Percentiles rank a stretch among this genome's conserved stretches.
These are phyloP conservation scores for Striga asiatica DNA, from an alignment of 257 asterid species.

Conservation along the genomic window DNA sequence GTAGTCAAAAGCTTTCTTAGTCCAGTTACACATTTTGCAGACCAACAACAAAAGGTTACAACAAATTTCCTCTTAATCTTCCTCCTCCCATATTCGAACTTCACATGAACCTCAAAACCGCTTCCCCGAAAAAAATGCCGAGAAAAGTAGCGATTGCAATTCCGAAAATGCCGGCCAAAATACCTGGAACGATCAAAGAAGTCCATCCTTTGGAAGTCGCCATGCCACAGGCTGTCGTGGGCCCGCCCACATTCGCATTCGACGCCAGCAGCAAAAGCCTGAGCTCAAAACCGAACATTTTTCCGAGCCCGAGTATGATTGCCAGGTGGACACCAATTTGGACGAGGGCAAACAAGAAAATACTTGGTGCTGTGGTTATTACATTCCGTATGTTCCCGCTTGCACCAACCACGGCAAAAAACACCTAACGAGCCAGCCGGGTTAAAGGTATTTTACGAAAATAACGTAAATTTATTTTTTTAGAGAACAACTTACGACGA, in stretches of 20 bases:
- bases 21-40: background rate
- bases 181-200: slow-evolving; percentile 68
- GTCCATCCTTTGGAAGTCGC: slow-evolving; percentile 96
- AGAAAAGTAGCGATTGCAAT: slow-evolving; percentile 78
- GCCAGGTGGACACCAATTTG: slow-evolving; percentile 72
- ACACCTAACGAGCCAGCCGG: slow-evolving; percentile 36
- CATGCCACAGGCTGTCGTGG: slow-evolving; percentile 95
- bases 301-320: slow-evolving; percentile 69
- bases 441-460: too few relatives aligned
- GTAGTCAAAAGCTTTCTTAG: too few relatives aligned
- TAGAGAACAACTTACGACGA: too few relatives aligned
- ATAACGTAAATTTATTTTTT: too few relatives aligned
- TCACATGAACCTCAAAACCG: slow-evolving; percentile 61
- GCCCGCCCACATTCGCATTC: slow-evolving; percentile 96
- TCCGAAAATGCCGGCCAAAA: slow-evolving; percentile 91
- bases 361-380: slow-evolving; percentile 65
- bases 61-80: background rate
- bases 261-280: slow-evolving; percentile 78
- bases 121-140: slow-evolving; percentile 65
- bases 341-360: slow-evolving; percentile 58
- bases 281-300: slow-evolving; percentile 54
- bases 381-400: slow-evolving; percentile 74
- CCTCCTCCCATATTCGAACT: background rate
- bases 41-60: background rate
- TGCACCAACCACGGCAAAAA: slow-evolving; percentile 73